These are phyloP conservation scores for Chaetomium sp. DNA, from an alignment of 2,329 filamentous ascomycete species.

Conservation along the genomic window DNA sequence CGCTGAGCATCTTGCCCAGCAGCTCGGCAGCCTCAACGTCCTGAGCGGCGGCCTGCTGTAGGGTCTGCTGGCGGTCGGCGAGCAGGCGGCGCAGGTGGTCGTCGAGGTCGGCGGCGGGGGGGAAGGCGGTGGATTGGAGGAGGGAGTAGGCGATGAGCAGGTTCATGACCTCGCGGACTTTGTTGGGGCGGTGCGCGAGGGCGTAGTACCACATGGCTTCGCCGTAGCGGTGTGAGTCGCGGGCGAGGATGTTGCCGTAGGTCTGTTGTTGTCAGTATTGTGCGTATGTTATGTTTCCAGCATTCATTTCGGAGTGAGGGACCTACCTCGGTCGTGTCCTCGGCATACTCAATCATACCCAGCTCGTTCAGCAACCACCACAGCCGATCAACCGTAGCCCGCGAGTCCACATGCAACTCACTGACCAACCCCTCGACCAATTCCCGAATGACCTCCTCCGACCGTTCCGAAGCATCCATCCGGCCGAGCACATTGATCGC, in stretches of 20 bases:
- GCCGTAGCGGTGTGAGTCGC: constrained; percentile 70
- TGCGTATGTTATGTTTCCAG: no score
- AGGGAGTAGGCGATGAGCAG: constrained; percentile 82
- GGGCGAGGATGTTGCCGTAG: constrained; percentile 72
- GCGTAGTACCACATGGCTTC: constrained; percentile 88
- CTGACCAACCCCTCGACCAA: constrained; percentile 62
- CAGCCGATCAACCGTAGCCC: constrained; percentile 71
- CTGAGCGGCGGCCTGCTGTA: constrained; percentile 64
- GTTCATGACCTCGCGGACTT: constrained; percentile 79
- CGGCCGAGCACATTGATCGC: constrained; percentile 76
- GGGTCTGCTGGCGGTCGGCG: constrained; percentile 61
- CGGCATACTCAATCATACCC: constrained; percentile 70
- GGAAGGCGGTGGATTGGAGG: constrained; percentile 76
- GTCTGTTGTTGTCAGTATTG: constrained; percentile 49
- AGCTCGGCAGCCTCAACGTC: constrained; percentile 79
- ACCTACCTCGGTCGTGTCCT: constrained; percentile 74
- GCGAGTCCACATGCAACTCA: constrained; percentile 57
- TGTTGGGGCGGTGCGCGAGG: constrained; percentile 68
- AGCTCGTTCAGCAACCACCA: constrained; percentile 72
- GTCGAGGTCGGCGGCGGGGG: constrained; percentile 65
- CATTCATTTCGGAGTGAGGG: not conserved
- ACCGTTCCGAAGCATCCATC: constrained; percentile 65
- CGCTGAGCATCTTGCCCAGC: constrained; percentile 78
- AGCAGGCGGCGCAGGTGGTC: constrained; percentile 63
- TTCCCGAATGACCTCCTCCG: constrained; percentile 66